Base-by-base conservation (phyloP, 2,329 filamentous ascomycete genomes). In the Blastomyces gilchristii region DNA sequence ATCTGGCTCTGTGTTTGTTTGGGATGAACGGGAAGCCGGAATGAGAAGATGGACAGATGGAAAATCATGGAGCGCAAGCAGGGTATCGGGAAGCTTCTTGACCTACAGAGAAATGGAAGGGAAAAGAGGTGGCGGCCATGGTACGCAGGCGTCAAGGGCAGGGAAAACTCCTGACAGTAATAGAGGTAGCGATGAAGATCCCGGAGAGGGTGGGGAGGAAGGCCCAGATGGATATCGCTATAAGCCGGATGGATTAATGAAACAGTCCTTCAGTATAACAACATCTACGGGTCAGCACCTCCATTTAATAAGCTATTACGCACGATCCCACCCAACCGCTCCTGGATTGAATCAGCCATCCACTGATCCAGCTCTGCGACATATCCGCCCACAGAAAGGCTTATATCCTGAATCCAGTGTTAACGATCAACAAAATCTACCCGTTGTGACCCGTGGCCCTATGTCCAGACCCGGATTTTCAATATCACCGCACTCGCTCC, bases 81-180 rank as follows among this genome's bases (percentile, higher is more conserved):
- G 94, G 66, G 94, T 99, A 0, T 97, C 93, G 0, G 94, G 94
- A 60, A 97, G 94, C 79, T 99, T 99, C 75, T 78, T 99, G 65
- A 97, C 94, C 8, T 99, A 99, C 73, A 84, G 94, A 49, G 94
- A 99, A 74, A 99, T 99, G 94, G 94, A 99, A 77, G 94, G 94
- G 75, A 97, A 97, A 81, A 85, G 94, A 66, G 92, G 92, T 62
- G 90, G 90, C 64, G 85, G 80, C 67, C 80, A 78, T 61, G 92
- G 91, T 72, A 81, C 84, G 43, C 81, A 83, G 67, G 74, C 41
- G 28, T 82, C 80, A 72, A 72, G 82, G 65, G 81, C 80, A 28
- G 87, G 86, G 65, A 93, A 91, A 78, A 92, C 90, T 9, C 90
- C 91, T 43, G 91, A 96, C 66, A 91, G 89, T 69, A 86, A 85